These are phyloP conservation scores for Cicer cuneatum DNA, from an alignment of 306 rosid genomes.

Conservation along the genomic window DNA sequence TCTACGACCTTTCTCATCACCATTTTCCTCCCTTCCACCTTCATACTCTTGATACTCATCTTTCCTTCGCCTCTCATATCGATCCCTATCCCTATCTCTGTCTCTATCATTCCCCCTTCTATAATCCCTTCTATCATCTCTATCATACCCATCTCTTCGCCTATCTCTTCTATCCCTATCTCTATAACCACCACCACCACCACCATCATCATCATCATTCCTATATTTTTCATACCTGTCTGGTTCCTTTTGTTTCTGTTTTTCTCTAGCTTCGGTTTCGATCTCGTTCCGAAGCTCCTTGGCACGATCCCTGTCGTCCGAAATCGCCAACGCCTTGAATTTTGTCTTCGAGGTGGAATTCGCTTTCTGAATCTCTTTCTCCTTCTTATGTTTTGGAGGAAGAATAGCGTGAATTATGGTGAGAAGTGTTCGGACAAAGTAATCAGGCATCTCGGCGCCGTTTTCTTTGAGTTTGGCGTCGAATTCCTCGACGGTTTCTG, in stretches of 20 bases:
- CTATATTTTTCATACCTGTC: background rate
- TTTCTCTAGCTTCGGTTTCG: constrained; percentile 56
- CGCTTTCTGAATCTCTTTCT: constrained; percentile 43
- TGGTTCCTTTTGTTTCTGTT: constrained; percentile 21
- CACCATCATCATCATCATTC: constrained; percentile 18
- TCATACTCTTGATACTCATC: constrained; percentile 51
- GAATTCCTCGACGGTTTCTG: constrained; percentile 67
- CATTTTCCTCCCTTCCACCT: constrained; percentile 54
- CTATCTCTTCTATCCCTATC: constrained; percentile 48
- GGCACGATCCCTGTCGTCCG: constrained; percentile 62
- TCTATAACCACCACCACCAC: constrained; percentile 45
- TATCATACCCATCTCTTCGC: constrained; percentile 46
- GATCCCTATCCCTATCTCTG: constrained; percentile 2
- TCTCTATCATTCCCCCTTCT: constrained; percentile 33
- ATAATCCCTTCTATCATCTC: constrained; percentile 39
- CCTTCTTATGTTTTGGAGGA: constrained; percentile 66
- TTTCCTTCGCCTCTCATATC: constrained; percentile 41
- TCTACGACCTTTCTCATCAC: constrained; percentile 44
- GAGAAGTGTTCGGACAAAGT: constrained; percentile 65
- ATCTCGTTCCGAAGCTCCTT: constrained; percentile 72
- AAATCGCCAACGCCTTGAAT: constrained; percentile 66
- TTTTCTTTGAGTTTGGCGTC: constrained; percentile 66
- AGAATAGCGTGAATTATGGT: constrained; percentile 72
- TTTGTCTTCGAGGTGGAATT: constrained; percentile 42
- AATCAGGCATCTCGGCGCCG: constrained; percentile 78